A percentile compares a stretch with the other conserved stretches of the same genome.
Evolutionary conservation across 2,329 filamentous ascomycete species (phyloP).

Genomic region (Ophiocordyceps robertsii): DNA sequence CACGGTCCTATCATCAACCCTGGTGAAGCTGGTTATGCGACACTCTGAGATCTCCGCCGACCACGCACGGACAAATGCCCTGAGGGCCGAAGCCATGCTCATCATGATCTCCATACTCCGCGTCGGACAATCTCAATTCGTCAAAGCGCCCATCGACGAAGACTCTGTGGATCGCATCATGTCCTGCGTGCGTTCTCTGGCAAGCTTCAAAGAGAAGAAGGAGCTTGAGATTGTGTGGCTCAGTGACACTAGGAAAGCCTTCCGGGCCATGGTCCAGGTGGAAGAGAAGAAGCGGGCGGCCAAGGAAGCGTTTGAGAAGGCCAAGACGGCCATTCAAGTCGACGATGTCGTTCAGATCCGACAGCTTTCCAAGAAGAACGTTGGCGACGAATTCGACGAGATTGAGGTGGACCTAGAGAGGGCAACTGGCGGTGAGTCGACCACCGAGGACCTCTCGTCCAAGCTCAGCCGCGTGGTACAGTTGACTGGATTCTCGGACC

Average conservation of each 20-base stretch:
- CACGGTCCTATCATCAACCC: conserved; percentile 85
- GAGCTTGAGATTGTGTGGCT: conserved; percentile 87
- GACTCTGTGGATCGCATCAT: conserved; percentile 98
- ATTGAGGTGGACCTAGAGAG: conserved; percentile 84
- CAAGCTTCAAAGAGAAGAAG: conserved; percentile 80
- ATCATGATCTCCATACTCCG: conserved; percentile 99
- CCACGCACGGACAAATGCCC: conserved; percentile 74
- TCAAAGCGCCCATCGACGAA: conserved; percentile 93
- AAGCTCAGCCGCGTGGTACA: conserved; percentile 96
- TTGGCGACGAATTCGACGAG: conserved; percentile 67
- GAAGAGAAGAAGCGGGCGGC: conserved; percentile 97
- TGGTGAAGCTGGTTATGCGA: conserved; percentile 96
- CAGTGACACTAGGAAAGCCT: conserved; percentile 88
- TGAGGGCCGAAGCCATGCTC: conserved; percentile 94
- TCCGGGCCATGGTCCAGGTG: conserved; percentile 91
- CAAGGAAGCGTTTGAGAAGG: conserved; percentile 83
- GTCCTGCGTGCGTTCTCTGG: conserved; percentile 86
- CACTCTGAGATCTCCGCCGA: conserved; percentile 88
- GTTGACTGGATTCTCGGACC: conserved; percentile 93
- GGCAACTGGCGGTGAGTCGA: conserved; percentile 80
- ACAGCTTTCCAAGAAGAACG: conserved; percentile 85
- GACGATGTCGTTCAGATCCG: conserved; percentile 90
- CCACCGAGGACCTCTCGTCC: conserved; percentile 72
- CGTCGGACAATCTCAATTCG: conserved; percentile 96
- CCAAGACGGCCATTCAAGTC: conserved; percentile 86